Evolutionary conservation across 225 moss, liverwort and hornwort genomes (phyloP), one percentile per base, ranked within the genome.

Genomic region (Physcomitrellopsis africana): DNA sequence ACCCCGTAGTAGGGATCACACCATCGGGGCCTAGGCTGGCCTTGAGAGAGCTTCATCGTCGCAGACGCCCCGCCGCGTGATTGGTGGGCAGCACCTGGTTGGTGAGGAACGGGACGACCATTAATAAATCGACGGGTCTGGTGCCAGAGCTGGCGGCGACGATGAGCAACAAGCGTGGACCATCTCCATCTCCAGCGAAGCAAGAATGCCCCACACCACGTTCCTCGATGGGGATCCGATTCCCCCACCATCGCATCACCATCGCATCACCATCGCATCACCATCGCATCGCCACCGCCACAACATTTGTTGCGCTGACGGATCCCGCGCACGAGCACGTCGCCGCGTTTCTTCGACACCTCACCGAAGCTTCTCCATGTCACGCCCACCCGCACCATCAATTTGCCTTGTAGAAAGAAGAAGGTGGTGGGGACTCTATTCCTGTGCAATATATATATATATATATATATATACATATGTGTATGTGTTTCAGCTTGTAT

Each of bases 81-180:
- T 9, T 75, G 80, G 60, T 89, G 86, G 6, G 86, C 86, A 14
- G 1, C 24, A 85, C 85, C 62, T 85, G 86, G 77, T 77, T 86
- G 72, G 89, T 89, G 77, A 89, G 85, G 68, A 89, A 91, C 0
- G 89, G 89, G 10, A 86, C 86, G 3, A 7, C 32, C 32, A 37
- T 37, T 89, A 86, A 91, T 89, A 72, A 89, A 89, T 13, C 89
- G 67, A 14, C 89, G 82, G 89, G 86, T 89, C n/a, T 79, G 78
- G 46, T 89, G 88, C 91, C 89, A 86, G 69, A 85, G 91, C 45
- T 91, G 84, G 5, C 86, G 82, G 65, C 89, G 24, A 82, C 85
- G 0, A 86, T 86, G 79, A 89, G 86, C 68, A 89, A 84, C 91
- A 86, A 86, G 77, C 89, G 86, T 17, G 84, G 82, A 3, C 89